Base-by-base conservation (phyloP, 2,329 filamentous ascomycete species). In the Colletotrichum tamarilloi region DNA sequence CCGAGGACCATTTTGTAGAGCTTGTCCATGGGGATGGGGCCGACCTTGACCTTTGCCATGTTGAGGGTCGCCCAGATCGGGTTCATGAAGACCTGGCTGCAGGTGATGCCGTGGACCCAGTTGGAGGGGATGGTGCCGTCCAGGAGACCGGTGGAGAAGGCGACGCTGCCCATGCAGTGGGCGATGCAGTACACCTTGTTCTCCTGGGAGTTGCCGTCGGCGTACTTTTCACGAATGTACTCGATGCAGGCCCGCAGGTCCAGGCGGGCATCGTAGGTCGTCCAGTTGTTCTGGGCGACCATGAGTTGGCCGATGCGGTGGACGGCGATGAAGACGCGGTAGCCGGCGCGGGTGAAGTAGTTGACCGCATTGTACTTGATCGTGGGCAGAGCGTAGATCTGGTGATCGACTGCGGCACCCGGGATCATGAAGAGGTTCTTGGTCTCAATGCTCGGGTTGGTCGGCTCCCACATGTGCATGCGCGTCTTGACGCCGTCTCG, bases 161-260 rank as follows among this genome's bases (percentile, higher is more conserved):
- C 88, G 0, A 92, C 89, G 56, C 88, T 88, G 30, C 91, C 91
- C 85, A 91, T 89, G 79, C 91, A 93, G 80, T 93, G 91, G 1
- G 87, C 85, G 46, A 92, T 84, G 3, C 86, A 86, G 79, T 92
- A 92, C 46, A 90, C 81, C 62, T 84, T 85, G 26, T 79, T 76
- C n/a, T 79, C 74, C 32, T 62, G 74, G 26, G 68, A 77, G 74
- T 75, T 80, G 62, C 68, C 67, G 0, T 76, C 74, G 14, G 80
- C 77, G 73, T 82, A 82, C 1, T 80, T 67, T 38, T 81, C 69
- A 6, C 89, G 86, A 67, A 92, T 88, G 75, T 84, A 83, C 72
- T 89, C 82, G 11, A 92, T 80, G 46, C 86, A 88, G 4, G 90
- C 90, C 58, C 81, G 84, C 56, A 92, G 84, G 77, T 93, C 91